Percentiles rank a stretch among this genome's conserved stretches.
phyloP scores from a whole-genome alignment of 768 basidiomycete genomes.

The Mrakia gelida region DNA sequence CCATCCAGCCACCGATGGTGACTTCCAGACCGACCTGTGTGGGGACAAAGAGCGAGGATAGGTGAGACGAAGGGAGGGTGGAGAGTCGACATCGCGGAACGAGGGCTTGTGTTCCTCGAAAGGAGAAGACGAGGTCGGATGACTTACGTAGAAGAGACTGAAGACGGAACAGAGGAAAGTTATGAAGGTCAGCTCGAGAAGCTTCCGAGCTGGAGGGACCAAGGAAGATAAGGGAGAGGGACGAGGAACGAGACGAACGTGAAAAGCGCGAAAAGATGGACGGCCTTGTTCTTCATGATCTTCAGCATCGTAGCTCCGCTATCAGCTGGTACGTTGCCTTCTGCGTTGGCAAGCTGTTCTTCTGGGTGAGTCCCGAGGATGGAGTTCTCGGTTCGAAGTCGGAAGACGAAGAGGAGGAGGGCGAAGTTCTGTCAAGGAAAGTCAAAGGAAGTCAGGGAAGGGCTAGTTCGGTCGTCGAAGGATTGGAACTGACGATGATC shows the following conservation, averaged over 20 bases:
- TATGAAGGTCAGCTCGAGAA: neutral
- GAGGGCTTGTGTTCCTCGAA: neutral
- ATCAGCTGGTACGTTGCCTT: slow-evolving; percentile 1
- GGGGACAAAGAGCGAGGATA: neutral
- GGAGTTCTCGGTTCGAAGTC: slow-evolving; percentile 61
- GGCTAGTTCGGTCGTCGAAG: neutral
- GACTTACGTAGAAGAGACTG: neutral
- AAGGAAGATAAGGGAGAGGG: too few relatives aligned
- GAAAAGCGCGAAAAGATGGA: slow-evolving; percentile 43
- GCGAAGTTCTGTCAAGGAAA: slow-evolving; percentile 45
- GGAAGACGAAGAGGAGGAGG: slow-evolving; percentile 58
- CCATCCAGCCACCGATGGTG: slow-evolving; percentile 58
- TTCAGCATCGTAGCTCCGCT: slow-evolving; percentile 39
- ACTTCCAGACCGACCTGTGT: slow-evolving; percentile 46
- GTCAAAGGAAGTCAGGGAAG: neutral
- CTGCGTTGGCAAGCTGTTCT: neutral
- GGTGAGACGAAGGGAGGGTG: too few relatives aligned
- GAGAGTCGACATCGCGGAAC: too few relatives aligned
- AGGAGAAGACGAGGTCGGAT: neutral
- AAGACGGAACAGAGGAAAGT: neutral
- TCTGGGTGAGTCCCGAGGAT: slow-evolving; percentile 22
- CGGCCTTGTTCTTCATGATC: slow-evolving; percentile 39
- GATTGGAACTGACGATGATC: slow-evolving; percentile 44
- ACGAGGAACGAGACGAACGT: slow-evolving; percentile 34
- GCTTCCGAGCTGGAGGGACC: neutral